Conservation (phyloP, 1,139 yeast genomes). For the Pichia cactophila region DNA sequence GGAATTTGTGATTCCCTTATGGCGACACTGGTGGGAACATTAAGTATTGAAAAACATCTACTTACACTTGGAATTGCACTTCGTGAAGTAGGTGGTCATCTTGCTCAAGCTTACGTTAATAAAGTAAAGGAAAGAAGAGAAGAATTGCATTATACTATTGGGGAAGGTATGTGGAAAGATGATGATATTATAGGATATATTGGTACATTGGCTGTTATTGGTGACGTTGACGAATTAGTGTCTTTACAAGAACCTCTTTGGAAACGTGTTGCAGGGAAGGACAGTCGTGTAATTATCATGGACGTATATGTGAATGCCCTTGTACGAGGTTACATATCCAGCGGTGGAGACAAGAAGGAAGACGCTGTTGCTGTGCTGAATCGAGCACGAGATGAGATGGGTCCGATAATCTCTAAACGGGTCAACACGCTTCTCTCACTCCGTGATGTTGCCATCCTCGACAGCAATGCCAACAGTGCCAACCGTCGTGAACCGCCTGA, state of each 20-base stretch:
- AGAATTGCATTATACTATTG: neutral
- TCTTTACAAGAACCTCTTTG: neutral
- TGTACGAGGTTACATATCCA: constrained; percentile 2
- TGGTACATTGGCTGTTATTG: constrained; percentile 5
- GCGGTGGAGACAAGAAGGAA: neutral
- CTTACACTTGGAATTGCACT: neutral
- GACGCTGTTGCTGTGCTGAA: neutral
- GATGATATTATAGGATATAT: constrained; percentile 10
- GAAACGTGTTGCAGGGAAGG: neutral
- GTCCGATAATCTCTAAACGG: neutral
- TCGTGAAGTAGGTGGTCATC: neutral
- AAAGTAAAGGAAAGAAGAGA: neutral
- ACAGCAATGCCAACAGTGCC: neutral
- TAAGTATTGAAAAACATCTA: neutral
- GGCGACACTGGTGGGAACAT: neutral
- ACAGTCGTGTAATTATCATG: constrained; percentile 1
- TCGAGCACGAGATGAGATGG: neutral
- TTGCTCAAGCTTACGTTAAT: neutral
- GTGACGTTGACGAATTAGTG: constrained; percentile 2
- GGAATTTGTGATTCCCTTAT: neutral
- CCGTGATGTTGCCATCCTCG: neutral
- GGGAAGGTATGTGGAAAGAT: constrained; percentile 1
- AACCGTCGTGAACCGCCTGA: neutral
- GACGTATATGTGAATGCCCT: constrained; percentile 6
- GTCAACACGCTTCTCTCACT: neutral